Conservation (phyloP, 2,329 filamentous ascomycete species). For the Fusarium setosum region DNA sequence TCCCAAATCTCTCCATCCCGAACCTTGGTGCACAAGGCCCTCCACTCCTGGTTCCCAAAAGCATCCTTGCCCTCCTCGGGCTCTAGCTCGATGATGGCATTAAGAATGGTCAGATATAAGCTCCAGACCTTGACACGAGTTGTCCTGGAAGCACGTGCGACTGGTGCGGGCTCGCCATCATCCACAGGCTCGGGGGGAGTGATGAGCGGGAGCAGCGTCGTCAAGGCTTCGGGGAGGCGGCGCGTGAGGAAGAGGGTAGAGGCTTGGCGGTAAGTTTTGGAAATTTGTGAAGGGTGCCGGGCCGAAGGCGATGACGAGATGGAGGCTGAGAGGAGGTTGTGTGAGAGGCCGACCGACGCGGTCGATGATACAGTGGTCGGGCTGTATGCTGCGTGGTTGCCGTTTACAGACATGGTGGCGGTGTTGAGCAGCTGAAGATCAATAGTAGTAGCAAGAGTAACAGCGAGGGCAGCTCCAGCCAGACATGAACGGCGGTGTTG, state of each 20-base stretch:
- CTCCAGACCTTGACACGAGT: conserved; percentile 97
- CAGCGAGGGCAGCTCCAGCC: conserved; percentile 9
- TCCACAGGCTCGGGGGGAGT: conserved; percentile 64
- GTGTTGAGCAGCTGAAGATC: conserved; percentile 7
- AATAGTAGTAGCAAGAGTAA: conserved; percentile 3
- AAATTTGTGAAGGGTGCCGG: conserved; percentile 78
- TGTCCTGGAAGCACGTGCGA: conserved; percentile 82
- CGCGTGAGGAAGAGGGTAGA: conserved; percentile 95
- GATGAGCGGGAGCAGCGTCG: conserved; percentile 86
- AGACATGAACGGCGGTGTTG: conserved; percentile 29
- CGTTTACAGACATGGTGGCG: conserved; percentile 56
- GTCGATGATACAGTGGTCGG: conserved; percentile 53
- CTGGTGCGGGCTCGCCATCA: conserved; percentile 72
- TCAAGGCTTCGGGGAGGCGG: conserved; percentile 88
- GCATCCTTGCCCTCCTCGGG: conserved; percentile 89
- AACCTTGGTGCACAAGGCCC: conserved; percentile 82
- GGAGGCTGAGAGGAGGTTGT: conserved; percentile 70
- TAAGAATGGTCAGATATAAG: conserved; percentile 92
- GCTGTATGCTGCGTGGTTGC: conserved; percentile 57
- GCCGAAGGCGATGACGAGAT: conserved; percentile 71
- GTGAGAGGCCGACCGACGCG: conserved; percentile 56
- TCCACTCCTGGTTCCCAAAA: conserved; percentile 90
- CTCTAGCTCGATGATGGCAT: conserved; percentile 89
- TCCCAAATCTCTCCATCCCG: conserved; percentile 95
- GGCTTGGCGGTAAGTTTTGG: conserved; percentile 93